These are phyloP conservation scores for Backusella parvicylindrica DNA, from an alignment of 192 early-diverging fungal species.

Conservation along the genomic window DNA sequence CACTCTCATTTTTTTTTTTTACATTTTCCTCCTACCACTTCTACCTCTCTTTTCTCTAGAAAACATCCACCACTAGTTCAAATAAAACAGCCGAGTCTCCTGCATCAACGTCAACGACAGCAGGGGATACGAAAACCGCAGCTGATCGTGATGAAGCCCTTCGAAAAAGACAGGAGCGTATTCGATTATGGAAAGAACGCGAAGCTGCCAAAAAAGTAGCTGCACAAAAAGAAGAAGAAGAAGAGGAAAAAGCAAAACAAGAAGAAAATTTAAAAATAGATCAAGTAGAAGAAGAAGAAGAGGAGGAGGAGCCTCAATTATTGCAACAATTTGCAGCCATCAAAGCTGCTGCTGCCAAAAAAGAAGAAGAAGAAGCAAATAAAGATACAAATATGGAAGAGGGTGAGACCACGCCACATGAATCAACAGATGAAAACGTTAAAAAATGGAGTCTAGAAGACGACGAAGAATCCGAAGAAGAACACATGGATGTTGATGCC, in stretches of 20 bases:
- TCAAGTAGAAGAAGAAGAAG: neutral
- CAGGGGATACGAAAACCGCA: constrained; percentile 27
- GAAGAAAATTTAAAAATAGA: neutral
- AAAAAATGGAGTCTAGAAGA: constrained; percentile 58
- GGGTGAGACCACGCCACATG: neutral
- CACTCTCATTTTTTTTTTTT: neutral
- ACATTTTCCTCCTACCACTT: too few species aligned
- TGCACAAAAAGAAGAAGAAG: constrained; percentile 1
- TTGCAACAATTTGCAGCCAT: constrained; percentile 11
- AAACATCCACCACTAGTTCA: neutral
- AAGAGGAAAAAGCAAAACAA: neutral
- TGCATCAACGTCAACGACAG: neutral
- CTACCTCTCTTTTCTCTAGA: neutral
- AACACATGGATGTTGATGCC: constrained; percentile 32
- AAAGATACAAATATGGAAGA: constrained; percentile 11
- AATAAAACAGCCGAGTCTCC: neutral
- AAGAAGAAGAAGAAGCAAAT: neutral
- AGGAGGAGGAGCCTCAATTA: neutral
- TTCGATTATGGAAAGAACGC: constrained; percentile 74
- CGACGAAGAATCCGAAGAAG: constrained; percentile 59
- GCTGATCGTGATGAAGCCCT: constrained; percentile 60
- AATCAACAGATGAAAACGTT: constrained; percentile 3
- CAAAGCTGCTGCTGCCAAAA: neutral
- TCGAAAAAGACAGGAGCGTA: constrained; percentile 72
- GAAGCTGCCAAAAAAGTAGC: constrained; percentile 33